phyloP scores from a whole-genome alignment of 768 basidiomycete genomes.

The Asterophora lycoperdoides region DNA sequence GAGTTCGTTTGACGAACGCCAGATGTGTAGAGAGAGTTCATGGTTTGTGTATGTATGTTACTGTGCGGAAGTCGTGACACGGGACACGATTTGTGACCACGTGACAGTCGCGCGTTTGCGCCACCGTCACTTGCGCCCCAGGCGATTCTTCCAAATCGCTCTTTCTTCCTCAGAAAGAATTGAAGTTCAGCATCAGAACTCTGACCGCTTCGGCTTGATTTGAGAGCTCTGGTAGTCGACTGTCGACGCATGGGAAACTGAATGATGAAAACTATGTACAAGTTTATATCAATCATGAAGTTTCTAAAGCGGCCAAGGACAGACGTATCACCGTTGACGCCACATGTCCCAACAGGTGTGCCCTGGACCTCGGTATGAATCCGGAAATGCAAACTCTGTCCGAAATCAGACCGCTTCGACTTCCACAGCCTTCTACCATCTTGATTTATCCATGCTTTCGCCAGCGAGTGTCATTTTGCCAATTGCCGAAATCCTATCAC shows the following conservation, averaged over 20 bases:
- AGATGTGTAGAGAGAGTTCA: slow-evolving; percentile 95
- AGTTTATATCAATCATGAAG: no score
- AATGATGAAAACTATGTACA: no score
- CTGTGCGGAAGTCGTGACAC: no score
- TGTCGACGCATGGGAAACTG: no score
- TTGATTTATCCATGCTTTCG: not conserved
- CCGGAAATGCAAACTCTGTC: not conserved
- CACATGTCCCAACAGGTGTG: slow-evolving; percentile 1
- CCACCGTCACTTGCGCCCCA: no score
- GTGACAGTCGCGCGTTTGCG: not conserved
- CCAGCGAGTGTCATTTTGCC: not conserved
- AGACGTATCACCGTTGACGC: slow-evolving; percentile 3
- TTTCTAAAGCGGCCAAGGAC: no score
- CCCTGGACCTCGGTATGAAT: not conserved
- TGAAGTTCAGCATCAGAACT: no score
- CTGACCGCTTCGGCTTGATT: no score
- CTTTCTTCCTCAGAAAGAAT: no score
- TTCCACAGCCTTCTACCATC: not conserved
- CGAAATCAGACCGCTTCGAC: not conserved
- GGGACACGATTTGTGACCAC: slow-evolving; percentile 3
- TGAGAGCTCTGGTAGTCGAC: no score
- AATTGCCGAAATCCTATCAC: not conserved
- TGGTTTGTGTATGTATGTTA: slow-evolving; percentile 35
- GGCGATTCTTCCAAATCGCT: no score
- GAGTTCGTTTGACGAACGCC: slow-evolving; percentile 90